These are phyloP conservation scores for Phlebiopsis gigantea DNA, from an alignment of 768 basidiomycete genomes.

Conservation along the genomic window DNA sequence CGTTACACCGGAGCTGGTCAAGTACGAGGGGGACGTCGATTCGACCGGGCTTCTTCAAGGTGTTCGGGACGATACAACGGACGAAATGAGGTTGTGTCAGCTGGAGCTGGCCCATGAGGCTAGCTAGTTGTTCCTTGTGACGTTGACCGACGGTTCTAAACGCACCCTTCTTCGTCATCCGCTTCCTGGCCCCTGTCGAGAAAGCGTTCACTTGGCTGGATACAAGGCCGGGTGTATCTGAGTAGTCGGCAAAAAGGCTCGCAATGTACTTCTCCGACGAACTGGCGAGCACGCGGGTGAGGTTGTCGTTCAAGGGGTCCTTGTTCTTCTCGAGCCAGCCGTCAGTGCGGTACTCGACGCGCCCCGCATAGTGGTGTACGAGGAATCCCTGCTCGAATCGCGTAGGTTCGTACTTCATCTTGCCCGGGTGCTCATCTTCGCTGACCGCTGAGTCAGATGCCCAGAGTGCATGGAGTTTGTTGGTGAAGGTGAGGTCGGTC, in stretches of 20 bases:
- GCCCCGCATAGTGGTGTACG: conserved; percentile 85
- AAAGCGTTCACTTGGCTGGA: conserved; percentile 34
- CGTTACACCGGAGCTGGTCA: conserved; percentile 96
- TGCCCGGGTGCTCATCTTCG: conserved; percentile 63
- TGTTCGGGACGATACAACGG: conserved; percentile 95
- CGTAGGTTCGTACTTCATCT: conserved; percentile 78
- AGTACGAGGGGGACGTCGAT: conserved; percentile 93
- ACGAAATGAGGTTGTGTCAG: conserved; percentile 98
- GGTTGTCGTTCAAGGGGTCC: conserved; percentile 94
- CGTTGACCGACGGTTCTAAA: conserved; percentile 94
- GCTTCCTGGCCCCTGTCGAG: conserved; percentile 52
- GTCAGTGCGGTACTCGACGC: conserved; percentile 92
- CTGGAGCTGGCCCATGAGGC: conserved; percentile 86
- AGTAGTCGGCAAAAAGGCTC: conserved; percentile 78
- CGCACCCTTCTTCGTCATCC: conserved; percentile 87
- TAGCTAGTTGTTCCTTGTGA: conserved; percentile 91
- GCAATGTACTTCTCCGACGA: conserved; percentile 83
- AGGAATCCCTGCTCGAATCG: conserved; percentile 94
- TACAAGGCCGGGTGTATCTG: conserved; percentile 36
- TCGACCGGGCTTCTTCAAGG: conserved; percentile 82
- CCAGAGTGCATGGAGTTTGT: conserved; percentile 87
- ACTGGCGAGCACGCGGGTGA: conserved; percentile 79
- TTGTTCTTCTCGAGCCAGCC: conserved; percentile 99
- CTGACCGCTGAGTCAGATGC: conserved; percentile 35
- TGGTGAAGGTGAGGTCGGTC: conserved; percentile 89